These are phyloP conservation scores for Crithidia fasciculata DNA, from an alignment of 208 protist species.

Conservation along the genomic window DNA sequence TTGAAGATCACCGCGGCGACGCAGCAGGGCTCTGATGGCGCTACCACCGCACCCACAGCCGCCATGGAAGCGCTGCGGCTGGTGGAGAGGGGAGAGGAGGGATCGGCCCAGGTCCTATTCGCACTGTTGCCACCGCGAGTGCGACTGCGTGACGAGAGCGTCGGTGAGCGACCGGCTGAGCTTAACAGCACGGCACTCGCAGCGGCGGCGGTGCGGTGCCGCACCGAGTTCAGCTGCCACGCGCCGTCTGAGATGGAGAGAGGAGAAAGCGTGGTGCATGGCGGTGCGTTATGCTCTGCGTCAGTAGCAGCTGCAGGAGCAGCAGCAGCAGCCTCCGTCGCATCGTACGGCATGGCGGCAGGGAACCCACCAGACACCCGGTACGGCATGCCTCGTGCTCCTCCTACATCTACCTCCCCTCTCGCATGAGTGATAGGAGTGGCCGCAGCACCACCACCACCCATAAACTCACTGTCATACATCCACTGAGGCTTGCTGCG, in stretches of 20 bases:
- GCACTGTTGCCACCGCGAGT: too few species aligned
- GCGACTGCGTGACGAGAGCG: not conserved
- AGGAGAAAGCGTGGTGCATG: not conserved
- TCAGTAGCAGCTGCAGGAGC: too few species aligned
- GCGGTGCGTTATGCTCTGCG: not conserved
- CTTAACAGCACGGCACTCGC: slow-evolving; percentile 13
- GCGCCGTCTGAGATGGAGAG: slow-evolving; percentile 38
- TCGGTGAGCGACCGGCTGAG: not conserved
- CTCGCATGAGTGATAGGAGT: too few species aligned
- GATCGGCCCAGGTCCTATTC: not conserved
- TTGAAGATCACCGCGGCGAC: slow-evolving; percentile 82
- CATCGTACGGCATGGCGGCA: too few species aligned
- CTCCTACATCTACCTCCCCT: too few species aligned
- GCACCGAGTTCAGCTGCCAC: slow-evolving; percentile 26
- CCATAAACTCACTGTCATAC: too few species aligned
- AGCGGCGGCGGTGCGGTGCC: slow-evolving; percentile 25
- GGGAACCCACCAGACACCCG: too few species aligned
- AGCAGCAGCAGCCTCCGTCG: too few species aligned
- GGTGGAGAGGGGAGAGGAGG: slow-evolving; percentile 7
- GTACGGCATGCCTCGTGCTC: too few species aligned
- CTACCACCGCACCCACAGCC: not conserved
- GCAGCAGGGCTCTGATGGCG: slow-evolving; percentile 42
- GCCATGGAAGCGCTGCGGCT: not conserved
- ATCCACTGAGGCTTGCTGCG: too few species aligned
- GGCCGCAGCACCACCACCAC: too few species aligned